Conservation (phyloP, 2,329 filamentous ascomycete species). For the Xylaria arbuscula region DNA sequence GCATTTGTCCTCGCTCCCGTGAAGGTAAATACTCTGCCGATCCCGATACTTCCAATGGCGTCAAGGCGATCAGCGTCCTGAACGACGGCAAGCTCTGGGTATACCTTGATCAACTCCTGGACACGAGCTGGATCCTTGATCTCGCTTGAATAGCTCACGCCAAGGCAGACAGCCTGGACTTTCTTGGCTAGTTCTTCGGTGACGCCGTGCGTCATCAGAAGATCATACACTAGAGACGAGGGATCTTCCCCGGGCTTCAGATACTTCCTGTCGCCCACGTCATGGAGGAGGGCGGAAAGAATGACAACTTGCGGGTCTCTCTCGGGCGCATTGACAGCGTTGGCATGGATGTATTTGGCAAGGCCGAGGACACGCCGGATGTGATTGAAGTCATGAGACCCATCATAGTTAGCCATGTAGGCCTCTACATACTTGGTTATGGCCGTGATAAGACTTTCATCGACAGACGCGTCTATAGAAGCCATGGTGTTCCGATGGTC, state of each 20-base stretch:
- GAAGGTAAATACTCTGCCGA: slow-evolving; percentile 82
- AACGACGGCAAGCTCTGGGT: slow-evolving; percentile 84
- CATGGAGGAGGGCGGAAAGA: slow-evolving; percentile 82
- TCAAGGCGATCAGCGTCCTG: slow-evolving; percentile 96
- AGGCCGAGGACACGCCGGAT: slow-evolving; percentile 83
- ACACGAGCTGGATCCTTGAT: slow-evolving; percentile 71
- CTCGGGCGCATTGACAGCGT: slow-evolving; percentile 43
- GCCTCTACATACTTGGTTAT: slow-evolving; percentile 72
- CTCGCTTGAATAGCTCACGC: slow-evolving; percentile 84
- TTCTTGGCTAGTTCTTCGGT: slow-evolving; percentile 67
- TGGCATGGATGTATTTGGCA: slow-evolving; percentile 71
- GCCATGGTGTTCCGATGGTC: slow-evolving; percentile 42
- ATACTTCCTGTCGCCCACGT: slow-evolving; percentile 90
- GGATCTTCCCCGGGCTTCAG: slow-evolving; percentile 66
- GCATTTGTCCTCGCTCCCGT: slow-evolving; percentile 69
- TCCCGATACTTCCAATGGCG: slow-evolving; percentile 86
- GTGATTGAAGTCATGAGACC: slow-evolving; percentile 88
- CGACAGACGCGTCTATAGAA: slow-evolving; percentile 39
- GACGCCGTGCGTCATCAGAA: slow-evolving; percentile 69
- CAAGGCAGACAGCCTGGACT: slow-evolving; percentile 77
- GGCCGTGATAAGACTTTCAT: slow-evolving; percentile 61
- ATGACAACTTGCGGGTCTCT: slow-evolving; percentile 68
- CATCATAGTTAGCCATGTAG: slow-evolving; percentile 83
- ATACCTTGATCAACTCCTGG: slow-evolving; percentile 66
- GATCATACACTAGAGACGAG: slow-evolving; percentile 64